Conservation (phyloP, 495 filamentous ascomycete genomes). For the Lepraria neglecta region DNA sequence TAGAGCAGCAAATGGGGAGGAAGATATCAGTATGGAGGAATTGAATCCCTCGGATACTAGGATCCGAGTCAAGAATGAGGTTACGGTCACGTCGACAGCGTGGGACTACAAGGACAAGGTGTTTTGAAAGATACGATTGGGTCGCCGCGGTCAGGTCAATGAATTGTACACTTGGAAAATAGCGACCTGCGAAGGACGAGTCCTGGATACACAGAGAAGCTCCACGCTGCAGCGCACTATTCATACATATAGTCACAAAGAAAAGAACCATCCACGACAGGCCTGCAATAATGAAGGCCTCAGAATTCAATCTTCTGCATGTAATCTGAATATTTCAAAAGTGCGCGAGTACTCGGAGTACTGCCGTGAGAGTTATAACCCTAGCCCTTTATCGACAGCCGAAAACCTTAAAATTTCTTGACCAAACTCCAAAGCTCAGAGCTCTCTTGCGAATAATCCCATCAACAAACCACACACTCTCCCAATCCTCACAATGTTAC, state of each 20-base stretch:
- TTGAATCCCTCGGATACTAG: not conserved
- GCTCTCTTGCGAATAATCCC: not conserved
- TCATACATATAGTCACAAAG: not conserved
- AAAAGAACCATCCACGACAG: too few species aligned
- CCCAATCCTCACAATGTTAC: slow-evolving; percentile 37
- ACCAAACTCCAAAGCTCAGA: not conserved
- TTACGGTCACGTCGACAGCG: slow-evolving; percentile 15
- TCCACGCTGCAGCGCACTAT: slow-evolving; percentile 2
- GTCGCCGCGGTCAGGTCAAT: too few species aligned
- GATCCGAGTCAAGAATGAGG: slow-evolving; percentile 18
- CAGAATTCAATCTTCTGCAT: too few species aligned
- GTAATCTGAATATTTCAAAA: too few species aligned
- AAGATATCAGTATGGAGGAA: slow-evolving; percentile 15
- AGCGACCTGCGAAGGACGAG: not conserved
- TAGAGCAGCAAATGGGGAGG: not conserved
- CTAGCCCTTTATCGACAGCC: not conserved
- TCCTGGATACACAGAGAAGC: not conserved
- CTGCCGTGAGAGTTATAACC: not conserved
- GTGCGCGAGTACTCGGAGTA: too few species aligned
- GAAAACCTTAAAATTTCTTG: not conserved
- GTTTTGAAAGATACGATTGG: slow-evolving; percentile 1
- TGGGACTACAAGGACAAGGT: slow-evolving; percentile 22
- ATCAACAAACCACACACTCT: not conserved
- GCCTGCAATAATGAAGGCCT: too few species aligned
- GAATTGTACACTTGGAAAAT: not conserved